Base-by-base conservation (phyloP, 2,329 filamentous ascomycete species). In the Aspergillus phoenicis region DNA sequence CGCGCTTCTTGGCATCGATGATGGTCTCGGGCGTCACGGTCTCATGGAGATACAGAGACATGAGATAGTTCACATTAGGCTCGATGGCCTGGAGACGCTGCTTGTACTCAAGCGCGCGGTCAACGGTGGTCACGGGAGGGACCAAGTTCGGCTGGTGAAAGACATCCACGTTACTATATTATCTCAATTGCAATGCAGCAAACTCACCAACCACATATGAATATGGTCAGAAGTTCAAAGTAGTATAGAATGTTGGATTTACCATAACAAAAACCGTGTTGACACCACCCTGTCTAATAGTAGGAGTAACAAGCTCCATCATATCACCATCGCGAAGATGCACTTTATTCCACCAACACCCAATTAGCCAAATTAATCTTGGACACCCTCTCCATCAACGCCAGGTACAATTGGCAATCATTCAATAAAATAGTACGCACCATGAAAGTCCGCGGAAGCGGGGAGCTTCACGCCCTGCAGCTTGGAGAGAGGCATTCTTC, bases 31-130 rank as follows among this genome's bases (percentile, higher is more conserved):
- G 86, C 0, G 87, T 91, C 56, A 91, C 81, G 22, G 83, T 84
- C 10, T 83, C 79, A 71, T 91, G 87, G 57, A 84, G 82, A 70
- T 87, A 92, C 47, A 93, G 82, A 1, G 89, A 89, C 89, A 93
- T 91, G 61, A 93, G 83, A 70, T 86, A 92, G 61, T 84, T 84
- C 61, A 91, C 85, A 55, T 83, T 81, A 2, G 85, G 82, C 54
- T 87, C 85, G 62, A 90, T 78, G 47, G 83, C 81, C 66, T 84
- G 79, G 15, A 93, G 80, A 49, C 83, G 81, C 26, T 80, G 74
- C 73, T 87, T 84, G 77, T 93, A 93, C 45, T 86, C 85, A 24
- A 91, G 78, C 8, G 87, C 89, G 73, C 86, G 80, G 51, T 79
- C 78, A 47, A 88, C 84, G 20, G 82, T 86, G 13, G 84, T 88